Conservation (phyloP, 768 basidiomycete genomes). For the Collybia mongolica region DNA sequence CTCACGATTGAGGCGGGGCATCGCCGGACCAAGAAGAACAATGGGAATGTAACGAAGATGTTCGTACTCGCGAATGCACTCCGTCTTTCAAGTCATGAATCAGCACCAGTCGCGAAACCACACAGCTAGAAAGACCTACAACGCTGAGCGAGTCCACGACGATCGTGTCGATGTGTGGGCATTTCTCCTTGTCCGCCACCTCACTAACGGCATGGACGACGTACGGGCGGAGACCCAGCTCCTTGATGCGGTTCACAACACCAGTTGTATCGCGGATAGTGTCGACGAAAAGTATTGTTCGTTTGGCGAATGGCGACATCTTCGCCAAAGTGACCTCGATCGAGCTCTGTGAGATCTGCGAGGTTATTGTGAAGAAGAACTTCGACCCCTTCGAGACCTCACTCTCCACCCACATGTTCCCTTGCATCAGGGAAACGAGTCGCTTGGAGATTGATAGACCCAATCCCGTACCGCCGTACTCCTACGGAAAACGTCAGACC, state of each 20-base stretch:
- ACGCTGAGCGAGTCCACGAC: slow-evolving; percentile 87
- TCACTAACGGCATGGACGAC: slow-evolving; percentile 79
- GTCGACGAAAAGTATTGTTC: slow-evolving; percentile 91
- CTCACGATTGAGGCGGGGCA: slow-evolving; percentile 76
- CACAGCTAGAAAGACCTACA: slow-evolving; percentile 45
- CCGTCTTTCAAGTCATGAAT: slow-evolving; percentile 54
- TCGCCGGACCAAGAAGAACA: slow-evolving; percentile 80
- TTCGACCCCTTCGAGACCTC: slow-evolving; percentile 90
- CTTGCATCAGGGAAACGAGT: slow-evolving; percentile 95
- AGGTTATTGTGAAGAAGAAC: slow-evolving; percentile 96
- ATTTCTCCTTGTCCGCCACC: slow-evolving; percentile 76
- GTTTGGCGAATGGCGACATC: slow-evolving; percentile 84
- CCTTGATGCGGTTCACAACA: slow-evolving; percentile 73
- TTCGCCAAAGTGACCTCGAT: slow-evolving; percentile 73
- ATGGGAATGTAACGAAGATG: slow-evolving; percentile 96
- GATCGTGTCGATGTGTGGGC: slow-evolving; percentile 91
- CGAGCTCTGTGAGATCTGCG: slow-evolving; percentile 73
- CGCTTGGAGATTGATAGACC: slow-evolving; percentile 98
- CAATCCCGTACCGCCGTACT: slow-evolving; percentile 96
- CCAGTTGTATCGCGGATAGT: slow-evolving; percentile 74
- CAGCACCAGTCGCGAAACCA: background rate
- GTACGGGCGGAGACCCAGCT: slow-evolving; percentile 76
- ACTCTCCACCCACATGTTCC: slow-evolving; percentile 98
- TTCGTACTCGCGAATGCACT: slow-evolving; percentile 87
- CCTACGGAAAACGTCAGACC: slow-evolving; percentile 40